Evolutionary conservation across 2,329 filamentous ascomycete genomes (phyloP).

Genomic region (Aspergillus pseudoviridinutans): DNA sequence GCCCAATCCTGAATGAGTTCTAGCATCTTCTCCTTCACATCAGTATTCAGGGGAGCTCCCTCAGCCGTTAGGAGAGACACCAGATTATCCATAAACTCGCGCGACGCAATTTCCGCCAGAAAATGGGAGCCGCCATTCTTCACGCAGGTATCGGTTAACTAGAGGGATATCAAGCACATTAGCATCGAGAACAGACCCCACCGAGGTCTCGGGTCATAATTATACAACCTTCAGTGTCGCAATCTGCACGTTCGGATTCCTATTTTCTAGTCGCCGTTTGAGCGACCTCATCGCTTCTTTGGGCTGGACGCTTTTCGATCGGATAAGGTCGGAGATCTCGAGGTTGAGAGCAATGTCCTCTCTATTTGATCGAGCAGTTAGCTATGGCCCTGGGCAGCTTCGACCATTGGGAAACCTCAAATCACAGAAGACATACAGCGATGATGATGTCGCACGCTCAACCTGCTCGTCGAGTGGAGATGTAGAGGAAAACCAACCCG

Average conservation of each 20-base stretch:
- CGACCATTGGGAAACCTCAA: constrained; percentile 5
- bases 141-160: constrained; percentile 96
- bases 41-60: constrained; percentile 70
- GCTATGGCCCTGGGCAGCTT: background rate
- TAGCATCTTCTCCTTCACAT: constrained; percentile 85
- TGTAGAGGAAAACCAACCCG: constrained; percentile 93
- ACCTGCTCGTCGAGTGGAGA: constrained; percentile 95
- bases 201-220: constrained; percentile 1
- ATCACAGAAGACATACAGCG: constrained; percentile 60
- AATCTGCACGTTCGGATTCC: constrained; percentile 94
- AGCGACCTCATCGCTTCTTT: constrained; percentile 97
- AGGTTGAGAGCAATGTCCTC: constrained; percentile 97
- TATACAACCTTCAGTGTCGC: constrained; percentile 76
- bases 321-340: constrained; percentile 95
- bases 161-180: constrained; percentile 6
- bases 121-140: constrained; percentile 98
- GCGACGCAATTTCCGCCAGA: constrained; percentile 87
- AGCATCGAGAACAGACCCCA: constrained; percentile 10
- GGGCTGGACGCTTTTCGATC: constrained; percentile 94
- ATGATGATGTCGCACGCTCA: constrained; percentile 89
- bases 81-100: constrained; percentile 98
- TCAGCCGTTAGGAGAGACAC: constrained; percentile 82
- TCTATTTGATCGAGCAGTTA: constrained; percentile 43
- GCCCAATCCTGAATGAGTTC: constrained; percentile 95
- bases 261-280: constrained; percentile 91